Evolutionary conservation across 306 rosid species (phyloP).

Genomic region (Lathyrus tuberosus): DNA sequence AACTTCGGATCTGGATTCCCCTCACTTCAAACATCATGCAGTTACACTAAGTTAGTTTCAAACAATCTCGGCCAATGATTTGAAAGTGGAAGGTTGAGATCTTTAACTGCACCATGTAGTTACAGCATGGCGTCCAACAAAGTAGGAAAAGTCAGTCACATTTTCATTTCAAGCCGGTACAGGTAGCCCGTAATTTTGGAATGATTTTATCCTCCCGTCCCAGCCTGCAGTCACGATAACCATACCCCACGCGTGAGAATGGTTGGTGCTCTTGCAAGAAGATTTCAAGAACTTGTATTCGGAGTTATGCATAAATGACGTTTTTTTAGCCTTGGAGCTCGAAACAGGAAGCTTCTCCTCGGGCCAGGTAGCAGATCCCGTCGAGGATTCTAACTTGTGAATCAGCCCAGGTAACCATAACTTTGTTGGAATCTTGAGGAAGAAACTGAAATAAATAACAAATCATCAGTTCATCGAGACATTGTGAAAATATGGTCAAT

Average conservation of each 20-base stretch:
- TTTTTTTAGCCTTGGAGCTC: slow-evolving; percentile 51
- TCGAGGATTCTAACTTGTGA: slow-evolving; percentile 88
- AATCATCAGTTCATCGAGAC: slow-evolving; percentile 11
- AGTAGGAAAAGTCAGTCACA: slow-evolving; percentile 44
- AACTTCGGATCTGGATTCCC: slow-evolving; percentile 2
- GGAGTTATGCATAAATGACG: slow-evolving; percentile 61
- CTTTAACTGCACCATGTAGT: background rate
- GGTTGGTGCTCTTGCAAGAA: slow-evolving; percentile 71
- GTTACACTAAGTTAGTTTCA: background rate
- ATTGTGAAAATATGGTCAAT: background rate
- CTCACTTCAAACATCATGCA: background rate
- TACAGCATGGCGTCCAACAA: slow-evolving; percentile 17
- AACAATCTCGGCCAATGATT: background rate
- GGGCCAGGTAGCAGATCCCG: slow-evolving; percentile 97
- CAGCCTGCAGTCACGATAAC: slow-evolving; percentile 92
- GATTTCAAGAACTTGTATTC: slow-evolving; percentile 75
- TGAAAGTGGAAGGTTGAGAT: background rate
- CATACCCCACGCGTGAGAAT: slow-evolving; percentile 91
- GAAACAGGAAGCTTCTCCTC: slow-evolving; percentile 92
- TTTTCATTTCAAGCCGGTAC: slow-evolving; percentile 54
- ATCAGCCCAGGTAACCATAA: slow-evolving; percentile 84
- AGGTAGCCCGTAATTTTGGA: slow-evolving; percentile 88
- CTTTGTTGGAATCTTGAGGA: slow-evolving; percentile 71
- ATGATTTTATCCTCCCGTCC: slow-evolving; percentile 93
- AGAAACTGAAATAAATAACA: slow-evolving; percentile 62